These are phyloP conservation scores for Daldinia caldariorum DNA, from an alignment of 495 filamentous ascomycete species.

Conservation along the genomic window DNA sequence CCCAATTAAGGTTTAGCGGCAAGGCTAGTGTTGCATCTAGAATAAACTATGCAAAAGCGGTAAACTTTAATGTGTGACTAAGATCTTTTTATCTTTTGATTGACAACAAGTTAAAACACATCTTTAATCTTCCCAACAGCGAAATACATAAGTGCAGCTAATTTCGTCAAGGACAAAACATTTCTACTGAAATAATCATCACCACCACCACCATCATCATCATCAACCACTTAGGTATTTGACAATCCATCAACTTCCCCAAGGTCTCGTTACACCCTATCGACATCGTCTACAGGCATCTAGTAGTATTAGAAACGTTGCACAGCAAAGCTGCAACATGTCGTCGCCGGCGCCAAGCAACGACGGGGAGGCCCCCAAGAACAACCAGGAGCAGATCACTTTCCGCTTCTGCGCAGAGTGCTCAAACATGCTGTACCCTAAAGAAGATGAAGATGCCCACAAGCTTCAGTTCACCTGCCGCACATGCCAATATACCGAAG, in stretches of 20 bases:
- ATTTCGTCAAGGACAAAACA: neutral
- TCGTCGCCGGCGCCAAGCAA: conserved; percentile 70
- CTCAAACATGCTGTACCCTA: conserved; percentile 97
- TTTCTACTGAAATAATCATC: neutral
- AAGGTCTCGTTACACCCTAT: neutral
- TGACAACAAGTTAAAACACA: neutral
- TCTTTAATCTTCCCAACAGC: neutral
- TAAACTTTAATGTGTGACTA: conserved; percentile 2
- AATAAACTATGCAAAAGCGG: conserved; percentile 9
- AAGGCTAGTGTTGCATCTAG: conserved; percentile 1
- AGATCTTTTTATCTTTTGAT: conserved; percentile 5
- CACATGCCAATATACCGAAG: conserved; percentile 88
- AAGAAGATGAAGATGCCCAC: conserved; percentile 76
- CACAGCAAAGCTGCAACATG: conserved; percentile 57
- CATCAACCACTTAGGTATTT: neutral
- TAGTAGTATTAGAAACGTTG: neutral
- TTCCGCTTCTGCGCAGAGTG: conserved; percentile 99
- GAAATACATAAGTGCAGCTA: neutral
- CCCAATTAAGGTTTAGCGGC: neutral
- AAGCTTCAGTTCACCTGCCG: conserved; percentile 74
- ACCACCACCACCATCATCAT: neutral
- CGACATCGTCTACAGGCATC: neutral
- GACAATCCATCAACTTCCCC: neutral
- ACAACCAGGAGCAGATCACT: conserved; percentile 78
- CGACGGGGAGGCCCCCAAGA: conserved; percentile 61